These are phyloP conservation scores for Talaromyces sp. DNA, from an alignment of 2,329 filamentous ascomycete species.

Conservation along the genomic window DNA sequence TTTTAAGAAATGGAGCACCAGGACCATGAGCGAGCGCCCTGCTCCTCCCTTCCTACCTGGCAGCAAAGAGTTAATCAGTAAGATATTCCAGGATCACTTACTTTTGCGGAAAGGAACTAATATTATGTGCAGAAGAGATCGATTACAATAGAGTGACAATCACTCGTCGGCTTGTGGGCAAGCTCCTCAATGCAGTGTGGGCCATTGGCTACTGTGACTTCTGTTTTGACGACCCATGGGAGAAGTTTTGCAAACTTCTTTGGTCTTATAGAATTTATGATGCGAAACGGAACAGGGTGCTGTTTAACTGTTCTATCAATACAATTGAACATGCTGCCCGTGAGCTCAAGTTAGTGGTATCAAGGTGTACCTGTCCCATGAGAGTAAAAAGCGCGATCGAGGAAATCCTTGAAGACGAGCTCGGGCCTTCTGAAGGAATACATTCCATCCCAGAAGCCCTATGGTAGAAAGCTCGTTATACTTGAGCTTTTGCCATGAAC, in stretches of 20 bases:
- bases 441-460: not conserved
- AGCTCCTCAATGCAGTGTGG: not conserved
- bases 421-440: not conserved
- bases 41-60: not conserved
- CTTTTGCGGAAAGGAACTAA: not conserved
- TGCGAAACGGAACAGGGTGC: not conserved
- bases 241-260: not conserved
- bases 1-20: not conserved
- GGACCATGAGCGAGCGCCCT: not conserved
- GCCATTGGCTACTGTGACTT: not conserved
- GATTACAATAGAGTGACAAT: not conserved
- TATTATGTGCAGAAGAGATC: not conserved
- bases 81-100: not conserved
- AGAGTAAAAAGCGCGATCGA: not conserved
- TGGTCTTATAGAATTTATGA: not conserved
- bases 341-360: not conserved
- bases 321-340: not conserved
- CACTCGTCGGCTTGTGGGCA: not conserved
- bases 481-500: not conserved
- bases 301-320: not conserved
- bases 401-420: not conserved
- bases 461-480: not conserved
- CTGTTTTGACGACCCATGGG: not conserved
- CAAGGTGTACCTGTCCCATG: not conserved
- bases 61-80: not conserved